These are phyloP conservation scores for Penstemon eatonii DNA, from an alignment of 257 asterid genomes.

Conservation along the genomic window DNA sequence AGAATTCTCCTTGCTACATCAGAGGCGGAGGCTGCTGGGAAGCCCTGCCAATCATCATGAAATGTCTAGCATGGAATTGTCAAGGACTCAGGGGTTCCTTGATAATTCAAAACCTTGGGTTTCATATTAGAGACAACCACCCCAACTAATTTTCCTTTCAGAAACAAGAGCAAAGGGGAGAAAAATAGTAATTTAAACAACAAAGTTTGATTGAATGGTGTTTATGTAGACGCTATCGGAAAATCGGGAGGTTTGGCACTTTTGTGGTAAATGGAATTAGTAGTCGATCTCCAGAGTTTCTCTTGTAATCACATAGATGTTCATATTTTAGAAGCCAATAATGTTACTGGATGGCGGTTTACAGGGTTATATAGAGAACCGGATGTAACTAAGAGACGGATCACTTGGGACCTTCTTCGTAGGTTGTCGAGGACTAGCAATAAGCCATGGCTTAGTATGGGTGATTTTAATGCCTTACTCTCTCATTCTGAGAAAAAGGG, in stretches of 20 bases:
- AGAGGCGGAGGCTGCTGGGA: too few relatives aligned
- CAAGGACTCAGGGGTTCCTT: too few relatives aligned
- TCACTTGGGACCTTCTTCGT: background rate
- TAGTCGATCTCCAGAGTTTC: background rate
- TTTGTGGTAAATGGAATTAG: background rate
- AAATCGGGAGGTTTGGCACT: background rate
- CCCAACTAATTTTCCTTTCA: background rate
- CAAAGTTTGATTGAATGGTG: background rate
- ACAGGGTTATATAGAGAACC: background rate
- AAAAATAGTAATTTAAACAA: background rate
- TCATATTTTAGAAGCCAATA: background rate
- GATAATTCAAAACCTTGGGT: too few relatives aligned
- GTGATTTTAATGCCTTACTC: too few relatives aligned
- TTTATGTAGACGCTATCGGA: background rate
- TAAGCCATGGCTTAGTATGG: too few relatives aligned
- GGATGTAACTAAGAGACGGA: background rate
- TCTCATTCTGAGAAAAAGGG: too few relatives aligned
- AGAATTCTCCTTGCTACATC: too few relatives aligned
- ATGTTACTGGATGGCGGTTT: background rate
- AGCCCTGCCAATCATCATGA: too few relatives aligned
- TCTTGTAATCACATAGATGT: background rate
- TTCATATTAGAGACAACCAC: too few relatives aligned
- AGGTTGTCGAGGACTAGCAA: background rate
- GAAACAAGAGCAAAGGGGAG: background rate
- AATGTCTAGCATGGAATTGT: too few relatives aligned